phyloP scores from a whole-genome alignment of 805 yeast species.

The Limtongia smithiae region DNA sequence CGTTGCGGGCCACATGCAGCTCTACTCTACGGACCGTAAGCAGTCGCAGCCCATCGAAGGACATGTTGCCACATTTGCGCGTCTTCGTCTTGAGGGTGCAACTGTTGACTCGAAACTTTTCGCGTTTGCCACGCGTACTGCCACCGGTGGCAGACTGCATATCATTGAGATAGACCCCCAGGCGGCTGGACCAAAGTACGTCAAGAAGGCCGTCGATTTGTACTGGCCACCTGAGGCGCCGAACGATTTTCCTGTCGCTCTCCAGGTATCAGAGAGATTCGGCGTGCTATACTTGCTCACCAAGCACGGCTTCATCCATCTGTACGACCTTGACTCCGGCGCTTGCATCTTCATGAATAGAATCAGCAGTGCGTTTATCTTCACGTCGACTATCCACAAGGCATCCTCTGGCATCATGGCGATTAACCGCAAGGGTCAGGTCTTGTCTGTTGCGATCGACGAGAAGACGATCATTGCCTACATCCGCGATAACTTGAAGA shows the following conservation, averaged over 20 bases:
- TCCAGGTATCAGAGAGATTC: slow-evolving; percentile 77
- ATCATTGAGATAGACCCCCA: slow-evolving; percentile 95
- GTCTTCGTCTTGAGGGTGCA: slow-evolving; percentile 69
- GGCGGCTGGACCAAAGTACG: slow-evolving; percentile 74
- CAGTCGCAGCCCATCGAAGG: slow-evolving; percentile 97
- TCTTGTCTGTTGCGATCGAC: slow-evolving; percentile 84
- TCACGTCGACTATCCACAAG: slow-evolving; percentile 76
- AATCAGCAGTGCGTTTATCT: slow-evolving; percentile 92
- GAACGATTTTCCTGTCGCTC: slow-evolving; percentile 92
- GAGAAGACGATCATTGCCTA: slow-evolving; percentile 84
- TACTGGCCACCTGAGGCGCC: slow-evolving; percentile 96
- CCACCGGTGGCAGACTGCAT: slow-evolving; percentile 75
- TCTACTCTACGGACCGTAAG: slow-evolving; percentile 80
- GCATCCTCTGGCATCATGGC: slow-evolving; percentile 81
- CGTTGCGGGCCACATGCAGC: slow-evolving; percentile 94
- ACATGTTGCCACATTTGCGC: slow-evolving; percentile 89
- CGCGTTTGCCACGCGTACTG: slow-evolving; percentile 86
- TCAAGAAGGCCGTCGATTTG: slow-evolving; percentile 85
- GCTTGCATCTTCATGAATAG: slow-evolving; percentile 90
- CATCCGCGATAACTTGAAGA: slow-evolving; percentile 77
- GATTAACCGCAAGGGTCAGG: slow-evolving; percentile 93
- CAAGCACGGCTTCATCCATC: slow-evolving; percentile 92
- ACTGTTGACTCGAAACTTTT: slow-evolving; percentile 75
- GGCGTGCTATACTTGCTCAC: slow-evolving; percentile 89
- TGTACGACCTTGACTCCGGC: slow-evolving; percentile 91